Evolutionary conservation across 768 basidiomycete species (phyloP), one percentile per base, ranked within the genome.

Genomic region (Psilocybe cubensis): DNA sequence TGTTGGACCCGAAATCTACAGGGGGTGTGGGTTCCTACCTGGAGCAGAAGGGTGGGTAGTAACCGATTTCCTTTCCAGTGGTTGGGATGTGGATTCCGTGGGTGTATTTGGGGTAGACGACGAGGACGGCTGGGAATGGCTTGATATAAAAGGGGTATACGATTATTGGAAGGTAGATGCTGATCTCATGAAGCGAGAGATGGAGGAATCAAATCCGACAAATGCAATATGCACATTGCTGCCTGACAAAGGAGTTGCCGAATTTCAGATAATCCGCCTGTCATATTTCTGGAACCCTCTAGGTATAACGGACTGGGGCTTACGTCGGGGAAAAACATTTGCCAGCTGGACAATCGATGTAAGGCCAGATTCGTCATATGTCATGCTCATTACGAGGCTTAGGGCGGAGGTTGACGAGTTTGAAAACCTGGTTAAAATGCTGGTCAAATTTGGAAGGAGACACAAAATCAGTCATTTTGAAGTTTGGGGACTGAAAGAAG

Each of bases 41-140:
- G 57, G 56, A 9, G 60, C 63, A 11, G 60, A 65, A 45, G 83
- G 83, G 12, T 85, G 83, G 83, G 66, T 68, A n/a, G 68, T 70
- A 60, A 61, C 17, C 68, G 70, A 10, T 66, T 73, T 46, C 4
- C 29, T 63, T 7, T 74, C 73, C 17, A 81, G 79, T 0, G 56
- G 72, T 2, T 83, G 76, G 79, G 55, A 70, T 4, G 63, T 75
- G 27, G 33, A 54, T 11, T 54, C 58, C 10, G 31, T 50, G 11
- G n/a, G n/a, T n/a, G n/a, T n/a, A n/a, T n/a, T n/a, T n/a, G 35
- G 35, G n/a, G 44, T 28, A 14, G 44, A 47, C 4, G n/a, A 49
- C 8, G 29, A 42, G 10, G 18, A 14, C 10, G 42, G 38, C 17
- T 68, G 66, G 63, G 44, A 46, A 48, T 68, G 60, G 74, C 64